Base-by-base conservation (phyloP, 805 yeast genomes). In the Brettanomyces sp. region DNA sequence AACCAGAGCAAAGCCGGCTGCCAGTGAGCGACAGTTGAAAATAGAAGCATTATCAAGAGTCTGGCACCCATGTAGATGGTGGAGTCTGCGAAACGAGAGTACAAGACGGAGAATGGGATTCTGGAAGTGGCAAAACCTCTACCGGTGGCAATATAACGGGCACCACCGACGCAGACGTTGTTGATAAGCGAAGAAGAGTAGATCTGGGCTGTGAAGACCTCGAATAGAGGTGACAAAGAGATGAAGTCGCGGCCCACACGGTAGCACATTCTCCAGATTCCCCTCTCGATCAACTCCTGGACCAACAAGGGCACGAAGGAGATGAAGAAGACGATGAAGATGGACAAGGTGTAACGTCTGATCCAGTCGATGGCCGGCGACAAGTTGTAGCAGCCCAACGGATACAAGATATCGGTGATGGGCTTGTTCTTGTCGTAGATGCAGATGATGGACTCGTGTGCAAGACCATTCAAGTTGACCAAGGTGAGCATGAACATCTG, bases 1-100 rank as follows among this genome's bases (percentile, higher is more conserved):
- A 93, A 93, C 96, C 97, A 93, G 52, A 91, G 67, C 56, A 93
- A 73, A 39, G 97, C 86, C 23, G 96, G 84, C 68, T 87, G 95
- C 98, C 98, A 85, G 59, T 79, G 80, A 28, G 89, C 74, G 56
- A 80, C 79, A 18, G 89, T 76, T 59, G 85, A 88, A 51, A 82
- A 82, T 50, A 82, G 64, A 52, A 84, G 72, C 74, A 84, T 78
- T 62, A 85, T 62, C 77, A 82, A 70, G 43, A 80, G 77, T 72
- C 90, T 79, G 21, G 87, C 82, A 68, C 95, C 95, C 81, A 82
- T 76, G 65, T 85, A 85, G 63, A 85, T 84, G 36, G 91, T 84
- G 28, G 88, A 80, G 49, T 82, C 85, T 42, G 90, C 90, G 67
- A 82, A 85, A 67, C 89, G 74, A 21, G 89, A 74, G 60, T 82